Conservation (phyloP, 371 early-diverging fungal genomes). For the Rhizopus arrhizus region DNA sequence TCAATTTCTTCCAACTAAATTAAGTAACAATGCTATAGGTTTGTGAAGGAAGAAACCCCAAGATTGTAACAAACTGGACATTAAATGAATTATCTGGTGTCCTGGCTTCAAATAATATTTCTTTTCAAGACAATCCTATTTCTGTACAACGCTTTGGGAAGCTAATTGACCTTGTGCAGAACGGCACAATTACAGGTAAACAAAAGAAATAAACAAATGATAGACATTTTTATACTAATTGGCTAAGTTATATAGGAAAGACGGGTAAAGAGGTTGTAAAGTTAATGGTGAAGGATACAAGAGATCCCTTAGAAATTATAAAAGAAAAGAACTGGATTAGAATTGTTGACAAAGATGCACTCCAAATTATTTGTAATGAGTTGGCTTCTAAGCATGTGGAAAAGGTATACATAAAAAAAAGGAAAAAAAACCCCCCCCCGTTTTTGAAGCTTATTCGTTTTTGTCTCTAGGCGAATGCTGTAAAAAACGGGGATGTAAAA, state of each 20-base stretch:
- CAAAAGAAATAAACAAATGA: background rate
- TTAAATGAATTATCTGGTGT: constrained; percentile 78
- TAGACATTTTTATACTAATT: constrained; percentile 4
- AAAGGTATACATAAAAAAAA: constrained; percentile 35
- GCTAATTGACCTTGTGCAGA: constrained; percentile 66
- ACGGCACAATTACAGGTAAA: constrained; percentile 61
- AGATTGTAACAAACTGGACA: constrained; percentile 60
- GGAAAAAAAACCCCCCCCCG: constrained; percentile 19
- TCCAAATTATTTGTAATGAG: constrained; percentile 55
- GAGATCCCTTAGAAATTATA: constrained; percentile 60
- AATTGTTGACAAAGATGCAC: constrained; percentile 49
- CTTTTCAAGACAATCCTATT: constrained; percentile 62
- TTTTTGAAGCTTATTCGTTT: constrained; percentile 4
- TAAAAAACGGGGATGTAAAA: constrained; percentile 61
- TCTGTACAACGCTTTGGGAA: constrained; percentile 61
- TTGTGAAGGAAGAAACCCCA: constrained; percentile 44
- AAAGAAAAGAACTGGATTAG: constrained; percentile 72
- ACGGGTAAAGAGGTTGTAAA: constrained; percentile 70
- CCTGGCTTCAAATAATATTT: constrained; percentile 60
- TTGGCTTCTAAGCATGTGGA: constrained; percentile 59
- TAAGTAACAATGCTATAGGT: constrained; percentile 27
- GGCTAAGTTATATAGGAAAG: constrained; percentile 37
- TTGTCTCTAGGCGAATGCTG: constrained; percentile 46
- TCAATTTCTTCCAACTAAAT: background rate
- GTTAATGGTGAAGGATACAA: constrained; percentile 63